These are phyloP conservation scores for Caryopteris hybrid DNA, from an alignment of 305 asterid species.

Conservation along the genomic window DNA sequence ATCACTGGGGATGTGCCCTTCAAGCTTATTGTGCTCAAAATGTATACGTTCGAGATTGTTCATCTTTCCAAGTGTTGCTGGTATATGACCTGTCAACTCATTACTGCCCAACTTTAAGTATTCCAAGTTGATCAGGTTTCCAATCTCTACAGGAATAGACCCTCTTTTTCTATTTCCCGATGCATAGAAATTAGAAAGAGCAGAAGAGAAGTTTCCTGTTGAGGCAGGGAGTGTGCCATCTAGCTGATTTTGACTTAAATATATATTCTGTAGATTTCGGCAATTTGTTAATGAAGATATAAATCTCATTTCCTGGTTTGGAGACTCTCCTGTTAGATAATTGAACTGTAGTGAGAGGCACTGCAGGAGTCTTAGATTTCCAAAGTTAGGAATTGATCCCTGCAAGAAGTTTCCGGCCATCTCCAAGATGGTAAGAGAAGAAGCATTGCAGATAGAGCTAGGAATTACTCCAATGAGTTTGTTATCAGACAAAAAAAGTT, in stretches of 20 bases:
- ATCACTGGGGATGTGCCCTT: too few relatives aligned
- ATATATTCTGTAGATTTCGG: neutral
- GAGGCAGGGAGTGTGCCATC: slow-evolving; percentile 28
- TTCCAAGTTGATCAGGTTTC: slow-evolving; percentile 21
- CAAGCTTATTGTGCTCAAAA: too few relatives aligned
- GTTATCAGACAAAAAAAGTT: too few relatives aligned
- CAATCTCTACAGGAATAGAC: slow-evolving; percentile 26
- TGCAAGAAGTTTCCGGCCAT: too few relatives aligned
- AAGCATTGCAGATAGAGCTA: too few relatives aligned
- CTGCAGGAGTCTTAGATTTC: slow-evolving; percentile 10
- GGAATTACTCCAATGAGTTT: too few relatives aligned
- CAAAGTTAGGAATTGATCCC: slow-evolving; percentile 33
- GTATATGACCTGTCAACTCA: slow-evolving; percentile 33
- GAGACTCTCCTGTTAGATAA: slow-evolving; percentile 22
- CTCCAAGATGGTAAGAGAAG: too few relatives aligned
- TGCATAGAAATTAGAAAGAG: slow-evolving; percentile 20
- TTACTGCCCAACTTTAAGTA: slow-evolving; percentile 16
- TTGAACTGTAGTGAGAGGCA: neutral
- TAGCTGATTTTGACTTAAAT: slow-evolving; percentile 20
- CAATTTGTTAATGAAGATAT: slow-evolving; percentile 30
- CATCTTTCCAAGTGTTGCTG: too few relatives aligned
- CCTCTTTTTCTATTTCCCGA: slow-evolving; percentile 20
- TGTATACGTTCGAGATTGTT: too few relatives aligned
- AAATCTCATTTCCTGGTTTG: too few relatives aligned
- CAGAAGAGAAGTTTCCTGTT: slow-evolving; percentile 25